Evolutionary conservation across 2,329 filamentous ascomycete species (phyloP).

Genomic region (Polychaeton citri): DNA sequence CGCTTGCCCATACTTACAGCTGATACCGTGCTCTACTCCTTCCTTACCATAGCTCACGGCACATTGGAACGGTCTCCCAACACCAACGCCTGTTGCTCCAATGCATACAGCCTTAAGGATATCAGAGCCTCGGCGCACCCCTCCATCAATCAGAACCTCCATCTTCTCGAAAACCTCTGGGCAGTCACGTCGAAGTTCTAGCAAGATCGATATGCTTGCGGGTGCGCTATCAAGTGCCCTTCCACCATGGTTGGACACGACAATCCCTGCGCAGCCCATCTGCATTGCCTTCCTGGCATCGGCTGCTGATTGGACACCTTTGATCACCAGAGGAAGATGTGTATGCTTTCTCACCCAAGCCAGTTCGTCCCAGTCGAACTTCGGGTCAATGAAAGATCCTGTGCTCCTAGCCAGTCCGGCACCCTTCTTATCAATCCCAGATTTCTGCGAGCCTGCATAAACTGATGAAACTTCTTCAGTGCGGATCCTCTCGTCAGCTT

Average conservation of each 20-base stretch:
- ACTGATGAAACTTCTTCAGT: conserved; percentile 48
- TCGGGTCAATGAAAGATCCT: conserved; percentile 44
- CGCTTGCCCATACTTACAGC: conserved; percentile 12
- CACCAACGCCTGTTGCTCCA: conserved; percentile 47
- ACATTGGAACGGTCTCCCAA: conserved; percentile 49
- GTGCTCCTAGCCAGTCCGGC: conserved; percentile 42
- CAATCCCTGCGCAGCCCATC: conserved; percentile 32
- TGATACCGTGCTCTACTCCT: conserved; percentile 38
- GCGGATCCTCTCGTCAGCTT: conserved; percentile 31
- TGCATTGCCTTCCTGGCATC: conserved; percentile 30
- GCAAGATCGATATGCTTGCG: conserved; percentile 42
- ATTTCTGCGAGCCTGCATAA: conserved; percentile 42
- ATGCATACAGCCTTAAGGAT: conserved; percentile 54
- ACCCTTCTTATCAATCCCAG: conserved; percentile 40
- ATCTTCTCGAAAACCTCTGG: conserved; percentile 47
- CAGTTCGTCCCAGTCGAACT: conserved; percentile 37
- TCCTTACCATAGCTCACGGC: conserved; percentile 45
- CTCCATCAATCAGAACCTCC: conserved; percentile 53
- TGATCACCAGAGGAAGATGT: conserved; percentile 41
- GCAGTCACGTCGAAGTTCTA: conserved; percentile 49
- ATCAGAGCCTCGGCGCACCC: conserved; percentile 50
- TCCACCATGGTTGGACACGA: conserved; percentile 42
- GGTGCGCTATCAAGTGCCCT: conserved; percentile 36
- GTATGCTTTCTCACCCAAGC: conserved; percentile 26
- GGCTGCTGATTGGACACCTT: conserved; percentile 29